Evolutionary conservation across 2,329 filamentous ascomycete species (phyloP), one percentile per base, ranked within the genome.

Genomic region (Alternaria triticimaculans): DNA sequence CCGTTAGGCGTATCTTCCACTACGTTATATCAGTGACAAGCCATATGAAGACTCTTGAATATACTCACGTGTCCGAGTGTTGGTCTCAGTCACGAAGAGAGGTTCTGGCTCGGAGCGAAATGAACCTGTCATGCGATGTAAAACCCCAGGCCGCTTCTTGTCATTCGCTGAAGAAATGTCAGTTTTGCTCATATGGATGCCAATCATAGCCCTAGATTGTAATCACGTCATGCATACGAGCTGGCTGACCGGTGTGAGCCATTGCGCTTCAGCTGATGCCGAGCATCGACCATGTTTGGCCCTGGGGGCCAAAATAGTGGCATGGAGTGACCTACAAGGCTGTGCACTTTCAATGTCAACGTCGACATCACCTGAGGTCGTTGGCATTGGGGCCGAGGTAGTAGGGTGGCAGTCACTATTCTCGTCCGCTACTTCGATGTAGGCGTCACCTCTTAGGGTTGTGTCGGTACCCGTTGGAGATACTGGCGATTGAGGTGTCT

Each of bases 1-100:
- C 81, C 81, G 21, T 80, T 74, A 1, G 80, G 79, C 3, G 72
- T 77, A 15, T 78, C 67, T 46, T 82, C 78, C 56, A 81, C 78
- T 78, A 53, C 6, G n/a, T 6, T 9, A 20, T 18, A 43, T 69
- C 10, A 72, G 70, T 41, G 23, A 25, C 8, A 14, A 28, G 12
- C 4, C n/a, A 9, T 58, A 6, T 46, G 15, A 26, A 23, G n/a
- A 25, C 12, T n/a, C 11, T 8, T 12, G 9, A n/a, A 6, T 3
- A 5, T 45, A 54, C 76, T 72, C 70, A 79, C 77, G 61, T 45
- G 65, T 77, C 25, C 75, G 67, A n/a, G 77, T 80, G 14, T 60
- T 75, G 12, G 70, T 79, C 53, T 78, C 76, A 4, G 71, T 74
- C n/a, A 80, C 70, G 53, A 59, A 67, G 10, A 57, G 20, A 6